Evolutionary conservation across 2,329 filamentous ascomycete genomes (phyloP), one percentile per base, ranked within the genome.

Genomic region (Alternaria rosae): DNA sequence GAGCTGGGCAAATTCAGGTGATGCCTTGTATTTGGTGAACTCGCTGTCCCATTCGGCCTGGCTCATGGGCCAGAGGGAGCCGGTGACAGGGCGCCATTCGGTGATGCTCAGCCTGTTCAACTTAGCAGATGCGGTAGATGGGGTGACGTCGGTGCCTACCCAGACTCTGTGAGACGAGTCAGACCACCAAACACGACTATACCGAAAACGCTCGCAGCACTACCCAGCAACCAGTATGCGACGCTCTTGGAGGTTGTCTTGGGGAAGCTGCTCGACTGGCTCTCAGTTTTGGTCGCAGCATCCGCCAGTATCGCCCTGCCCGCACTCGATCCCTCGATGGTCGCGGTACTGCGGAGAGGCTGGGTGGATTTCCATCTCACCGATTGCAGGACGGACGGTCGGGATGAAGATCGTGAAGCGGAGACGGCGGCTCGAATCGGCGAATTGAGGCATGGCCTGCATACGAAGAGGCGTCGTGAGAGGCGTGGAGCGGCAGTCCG

Each of bases 21-120:
- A 97, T 44, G 91, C 88, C 68, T 91, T 90, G 84, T 99, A 99
- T 81, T 96, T 95, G 58, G 89, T 84, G 82, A 98, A 99, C 76
- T 98, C 95, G 67, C 89, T 89, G 71, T 97, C 90, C 95, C 95
- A 99, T 76, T 94, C 92, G 61, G 86, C 89, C 23, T 86, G 81
- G 72, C 88, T 91, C 80, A 92, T 87, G 38, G 95, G 95, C 35
- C 93, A 94, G 38, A 96, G 83, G 15, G 93, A 94, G 70, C 95
- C 95, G 10, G 95, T 98, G 44, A 99, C 94, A 52, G 95, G 95
- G 70, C 90, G 91, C 95, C 95, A 99, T 91, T 99, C 95, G 66
- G 95, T 99, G 73, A 99, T 99, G 78, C 94, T 97, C 69, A 99
- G 86, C 47, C 94, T 97, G 59, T 51, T 13, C 51, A 5, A 69